Evolutionary conservation across 805 yeast genomes (phyloP).

Genomic region (Kregervanrija fluxuum): DNA sequence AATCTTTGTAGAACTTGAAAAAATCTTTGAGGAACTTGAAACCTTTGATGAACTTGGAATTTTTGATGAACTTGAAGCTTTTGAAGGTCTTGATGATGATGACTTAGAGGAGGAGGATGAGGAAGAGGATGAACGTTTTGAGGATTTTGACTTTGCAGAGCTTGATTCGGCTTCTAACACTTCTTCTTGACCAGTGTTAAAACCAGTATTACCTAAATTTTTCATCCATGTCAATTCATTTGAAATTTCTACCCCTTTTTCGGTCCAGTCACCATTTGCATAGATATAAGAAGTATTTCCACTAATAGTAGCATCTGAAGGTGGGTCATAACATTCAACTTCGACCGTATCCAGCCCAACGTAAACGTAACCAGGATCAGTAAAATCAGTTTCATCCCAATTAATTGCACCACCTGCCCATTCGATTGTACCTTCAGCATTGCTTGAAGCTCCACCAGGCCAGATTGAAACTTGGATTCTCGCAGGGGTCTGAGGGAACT

Average conservation of each 20-base stretch:
- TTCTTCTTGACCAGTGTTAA: constrained; percentile 41
- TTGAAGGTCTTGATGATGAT: constrained; percentile 3
- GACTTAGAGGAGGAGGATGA: background rate
- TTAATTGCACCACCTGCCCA: constrained; percentile 88
- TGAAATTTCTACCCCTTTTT: constrained; percentile 50
- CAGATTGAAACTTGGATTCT: constrained; percentile 67
- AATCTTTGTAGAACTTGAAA: background rate
- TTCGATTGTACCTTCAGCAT: constrained; percentile 55
- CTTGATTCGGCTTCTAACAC: constrained; percentile 15
- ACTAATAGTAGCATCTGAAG: constrained; percentile 38
- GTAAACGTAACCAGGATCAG: constrained; percentile 75
- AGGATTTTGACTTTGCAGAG: background rate
- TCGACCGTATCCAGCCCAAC: constrained; percentile 53
- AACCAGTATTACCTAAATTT: constrained; percentile 57
- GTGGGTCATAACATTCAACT: constrained; percentile 69
- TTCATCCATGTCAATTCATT: constrained; percentile 56
- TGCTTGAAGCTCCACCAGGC: constrained; percentile 63
- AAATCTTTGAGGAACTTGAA: background rate
- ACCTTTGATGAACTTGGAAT: background rate
- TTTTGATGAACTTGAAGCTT: background rate
- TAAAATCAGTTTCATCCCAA: constrained; percentile 74
- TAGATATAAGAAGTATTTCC: constrained; percentile 49
- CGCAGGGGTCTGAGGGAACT: constrained; percentile 69
- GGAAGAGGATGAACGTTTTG: constrained; percentile 2
- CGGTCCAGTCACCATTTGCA: constrained; percentile 41